Base-by-base conservation (phyloP, 179 eudicot species). In the Carnegiea gigantea region DNA sequence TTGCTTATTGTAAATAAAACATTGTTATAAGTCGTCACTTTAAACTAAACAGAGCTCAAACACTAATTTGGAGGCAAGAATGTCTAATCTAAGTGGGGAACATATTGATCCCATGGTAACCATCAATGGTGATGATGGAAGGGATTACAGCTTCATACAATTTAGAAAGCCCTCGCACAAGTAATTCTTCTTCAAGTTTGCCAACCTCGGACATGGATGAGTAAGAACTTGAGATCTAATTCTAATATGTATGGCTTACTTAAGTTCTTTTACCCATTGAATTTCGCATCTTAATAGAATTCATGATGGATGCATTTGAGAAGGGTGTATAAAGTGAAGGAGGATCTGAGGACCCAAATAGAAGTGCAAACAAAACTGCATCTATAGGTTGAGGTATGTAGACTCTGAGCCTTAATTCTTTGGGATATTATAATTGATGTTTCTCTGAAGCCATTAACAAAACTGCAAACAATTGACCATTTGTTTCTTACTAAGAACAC, bases 341-440 rank as follows among this genome's bases (percentile, higher is more conserved):
- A 92, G 85, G 93, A 93, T 23, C 85, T 91, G 79, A 89, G 93
- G 85, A 92, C 89, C 73, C 96, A 92, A 77, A 92, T 92, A 93
- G 96, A 92, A 85, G 91, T 92, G 75, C 91, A 91, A 83, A 91
- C 92, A 71, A 89, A 90, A 80, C 82, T 91, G 70, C 94, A 91
- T 83, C 85, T 90, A 44, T 88, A 90, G 88, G 92, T 91, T 30
- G 92, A 91, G 92, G 94, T 88, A 89, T 72, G 17, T 26, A 70
- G 43, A 62, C 59, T 49, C 68, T 17, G 2, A 70, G n/a, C 44
- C 30, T 33, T n/a, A 33, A 68, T 74, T 21, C 70, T 70, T 71
- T n/a, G n/a, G 18, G 67, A 46, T 20, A 30, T 38, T 7, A 28
- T 65, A 17, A 28, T 11, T 26, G 6, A 13, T 2, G 30, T 70